These are phyloP conservation scores for Fomitopsis pinicola DNA, from an alignment of 1,284 basidiomycete genomes.

Conservation along the genomic window DNA sequence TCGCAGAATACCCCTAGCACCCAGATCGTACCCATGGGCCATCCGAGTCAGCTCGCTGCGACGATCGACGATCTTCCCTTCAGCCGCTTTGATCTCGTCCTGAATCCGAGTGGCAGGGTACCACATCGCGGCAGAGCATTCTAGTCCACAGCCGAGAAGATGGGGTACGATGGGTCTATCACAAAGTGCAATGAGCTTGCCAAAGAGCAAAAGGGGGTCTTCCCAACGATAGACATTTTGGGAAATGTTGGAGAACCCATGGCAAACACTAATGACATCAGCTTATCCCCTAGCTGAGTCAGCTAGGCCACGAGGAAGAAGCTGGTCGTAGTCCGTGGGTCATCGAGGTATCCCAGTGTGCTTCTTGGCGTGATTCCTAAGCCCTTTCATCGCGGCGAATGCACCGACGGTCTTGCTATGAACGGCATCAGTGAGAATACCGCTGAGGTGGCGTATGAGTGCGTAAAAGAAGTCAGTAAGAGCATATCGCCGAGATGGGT, in stretches of 20 bases:
- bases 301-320: not conserved
- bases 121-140: too few relatives aligned
- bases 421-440: not conserved
- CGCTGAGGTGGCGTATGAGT: not conserved
- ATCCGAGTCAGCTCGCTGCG: too few relatives aligned
- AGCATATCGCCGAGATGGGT: not conserved
- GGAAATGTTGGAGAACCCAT: too few relatives aligned
- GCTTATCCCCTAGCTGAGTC: not conserved
- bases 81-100: too few relatives aligned
- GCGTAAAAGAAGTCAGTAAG: not conserved
- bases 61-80: too few relatives aligned
- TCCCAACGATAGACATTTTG: not conserved
- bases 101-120: too few relatives aligned
- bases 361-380: not conserved
- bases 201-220: not conserved
- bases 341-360: not conserved
- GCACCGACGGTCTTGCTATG: not conserved
- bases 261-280: not conserved
- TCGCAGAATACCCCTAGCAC: too few relatives aligned
- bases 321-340: not conserved
- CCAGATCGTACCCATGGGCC: too few relatives aligned
- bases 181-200: not conserved
- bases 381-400: not conserved
- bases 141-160: not conserved
- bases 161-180: not conserved